Evolutionary conservation across 2,329 filamentous ascomycete genomes (phyloP).

Genomic region (Fusarium sp.): DNA sequence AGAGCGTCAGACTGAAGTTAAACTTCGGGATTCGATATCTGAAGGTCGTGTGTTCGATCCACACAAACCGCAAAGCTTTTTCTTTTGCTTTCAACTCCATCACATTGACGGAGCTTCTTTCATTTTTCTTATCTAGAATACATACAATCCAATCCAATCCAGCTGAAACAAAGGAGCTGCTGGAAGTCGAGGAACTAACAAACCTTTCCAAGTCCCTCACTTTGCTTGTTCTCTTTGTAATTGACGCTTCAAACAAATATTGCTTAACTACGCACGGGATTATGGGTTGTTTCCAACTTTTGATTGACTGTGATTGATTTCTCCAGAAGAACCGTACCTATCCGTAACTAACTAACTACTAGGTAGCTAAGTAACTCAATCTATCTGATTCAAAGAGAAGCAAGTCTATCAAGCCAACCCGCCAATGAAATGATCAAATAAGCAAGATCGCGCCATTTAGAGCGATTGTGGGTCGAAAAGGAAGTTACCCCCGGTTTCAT

Average conservation of each 20-base stretch:
- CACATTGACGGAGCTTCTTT: not conserved
- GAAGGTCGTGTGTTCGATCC: constrained; percentile 52
- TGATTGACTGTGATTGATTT: too few species aligned
- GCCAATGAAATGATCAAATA: constrained; percentile 5
- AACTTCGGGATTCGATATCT: constrained; percentile 48
- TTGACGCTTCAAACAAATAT: too few species aligned
- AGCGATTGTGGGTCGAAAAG: constrained; percentile 11
- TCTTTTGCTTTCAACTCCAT: constrained; percentile 11
- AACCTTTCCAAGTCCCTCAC: too few species aligned
- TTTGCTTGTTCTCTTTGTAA: too few species aligned
- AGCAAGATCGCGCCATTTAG: constrained; percentile 14
- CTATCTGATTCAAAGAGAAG: not conserved
- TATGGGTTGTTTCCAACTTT: too few species aligned
- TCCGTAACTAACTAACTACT: too few species aligned
- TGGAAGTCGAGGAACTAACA: too few species aligned
- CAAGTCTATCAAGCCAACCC: not conserved
- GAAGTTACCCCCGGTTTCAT: constrained; percentile 45
- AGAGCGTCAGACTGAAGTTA: constrained; percentile 47
- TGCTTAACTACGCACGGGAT: too few species aligned
- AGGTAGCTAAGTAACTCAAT: too few species aligned
- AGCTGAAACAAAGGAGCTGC: too few species aligned
- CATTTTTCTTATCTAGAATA: constrained; percentile 5
- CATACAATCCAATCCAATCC: too few species aligned
- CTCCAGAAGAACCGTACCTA: not conserved
- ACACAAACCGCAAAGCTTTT: constrained; percentile 46